Percentiles rank a stretch among this genome's conserved stretches.
These are phyloP conservation scores for Leccinum subgranulosum DNA, from an alignment of 768 basidiomycete genomes.

Conservation along the genomic window DNA sequence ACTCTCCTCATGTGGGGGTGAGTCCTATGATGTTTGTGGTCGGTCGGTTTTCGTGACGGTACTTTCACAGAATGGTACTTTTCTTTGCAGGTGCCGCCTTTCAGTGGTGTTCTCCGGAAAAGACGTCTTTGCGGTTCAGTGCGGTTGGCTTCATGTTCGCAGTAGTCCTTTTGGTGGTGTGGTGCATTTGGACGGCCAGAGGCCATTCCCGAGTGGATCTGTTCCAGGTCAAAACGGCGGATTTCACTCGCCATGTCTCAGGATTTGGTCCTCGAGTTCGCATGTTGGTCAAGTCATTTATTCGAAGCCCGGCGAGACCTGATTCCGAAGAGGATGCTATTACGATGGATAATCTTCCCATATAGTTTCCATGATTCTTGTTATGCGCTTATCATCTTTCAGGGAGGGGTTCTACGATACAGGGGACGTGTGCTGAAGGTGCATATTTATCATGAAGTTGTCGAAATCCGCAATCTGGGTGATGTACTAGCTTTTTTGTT, in stretches of 20 bases:
- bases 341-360: constrained; percentile 1
- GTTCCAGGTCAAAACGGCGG: not conserved
- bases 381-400: not conserved
- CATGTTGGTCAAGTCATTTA: not conserved
- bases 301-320: not conserved
- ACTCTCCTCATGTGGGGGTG: constrained; percentile 61
- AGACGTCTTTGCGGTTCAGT: constrained; percentile 14
- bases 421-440: too few species aligned
- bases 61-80: constrained; percentile 22
- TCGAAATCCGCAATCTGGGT: too few species aligned
- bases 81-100: constrained; percentile 26
- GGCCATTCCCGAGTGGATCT: not conserved
- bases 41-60: not conserved
- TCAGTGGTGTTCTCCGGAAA: constrained; percentile 21
- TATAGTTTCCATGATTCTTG: not conserved
- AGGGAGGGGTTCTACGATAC: not conserved
- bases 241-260: not conserved
- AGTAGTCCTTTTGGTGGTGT: constrained; percentile 36
- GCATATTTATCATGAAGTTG: too few species aligned
- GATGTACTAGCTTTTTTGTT: too few species aligned
- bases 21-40: constrained; percentile 22
- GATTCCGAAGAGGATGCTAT: not conserved
- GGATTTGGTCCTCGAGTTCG: not conserved
- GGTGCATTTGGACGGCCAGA: constrained; percentile 39
- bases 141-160: constrained; percentile 31